Base-by-base conservation (phyloP, 495 filamentous ascomycete species). In the Collariella sp. region DNA sequence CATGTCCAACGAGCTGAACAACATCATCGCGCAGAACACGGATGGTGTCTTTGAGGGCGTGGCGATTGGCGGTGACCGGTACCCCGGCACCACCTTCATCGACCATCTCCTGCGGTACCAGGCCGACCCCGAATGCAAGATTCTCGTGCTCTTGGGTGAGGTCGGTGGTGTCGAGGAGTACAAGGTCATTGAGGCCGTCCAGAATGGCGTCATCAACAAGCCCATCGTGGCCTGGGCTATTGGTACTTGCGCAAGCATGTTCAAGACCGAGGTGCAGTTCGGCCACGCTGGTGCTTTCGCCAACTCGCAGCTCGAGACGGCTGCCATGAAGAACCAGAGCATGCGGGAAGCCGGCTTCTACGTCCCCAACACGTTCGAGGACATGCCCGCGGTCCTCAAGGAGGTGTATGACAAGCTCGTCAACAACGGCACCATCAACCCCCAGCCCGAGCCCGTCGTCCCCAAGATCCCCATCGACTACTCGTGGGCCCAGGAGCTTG, bases 1-100 rank as follows among this genome's bases (percentile, higher is more conserved):
- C 80, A 98, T 98, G 93, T 96, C 91, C 68, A 98, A 98, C 80
- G 93, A 98, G 81, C 74, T 98, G 68, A 98, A 98, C 84, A 98
- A 98, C 83, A 97, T 98, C 74, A 85, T 98, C 66, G 82, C 90
- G 50, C 84, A 95, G 67, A 91, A 76, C 66, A 95, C 93, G 59
- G 89, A 98, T 69, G 93, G 93, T 80, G 94, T 98, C 38, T 93
- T 94, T 70, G 93, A 98, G 80, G 93, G 93, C 82, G 86, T 98
- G 64, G 93, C 93, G 61, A 98, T 98, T 74, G 93, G 93, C 76
- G 93, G 93, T 83, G 93, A 98, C 72, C 80, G 93, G 68, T 98
- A 98, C 71, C 93, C 93, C 53, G 91, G 94, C 67, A 98, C 93
- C 61, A 97, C 93, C 50, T 98, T 98, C 77, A 96, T 98, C 67